These are phyloP conservation scores for Sporothrix phasma DNA, from an alignment of 2,329 filamentous ascomycete species.

Conservation along the genomic window DNA sequence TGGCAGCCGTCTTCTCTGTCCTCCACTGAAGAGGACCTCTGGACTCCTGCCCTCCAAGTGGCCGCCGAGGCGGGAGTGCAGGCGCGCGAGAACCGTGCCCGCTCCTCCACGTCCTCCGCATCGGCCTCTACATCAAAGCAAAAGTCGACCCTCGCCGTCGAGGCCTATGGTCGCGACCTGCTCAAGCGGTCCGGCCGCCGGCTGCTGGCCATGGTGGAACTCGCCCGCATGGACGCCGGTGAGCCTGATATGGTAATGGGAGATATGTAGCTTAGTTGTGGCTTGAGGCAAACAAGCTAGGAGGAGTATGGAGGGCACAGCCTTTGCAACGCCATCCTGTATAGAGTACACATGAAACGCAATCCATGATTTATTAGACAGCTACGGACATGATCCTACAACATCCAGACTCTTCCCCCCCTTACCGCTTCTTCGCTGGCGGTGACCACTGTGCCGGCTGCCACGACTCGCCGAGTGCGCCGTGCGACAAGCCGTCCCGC, in stretches of 20 bases:
- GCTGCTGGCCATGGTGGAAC: conserved; percentile 32
- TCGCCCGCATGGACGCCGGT: conserved; percentile 24
- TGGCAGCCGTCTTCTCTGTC: conserved; percentile 22
- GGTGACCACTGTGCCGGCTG: conserved; percentile 53
- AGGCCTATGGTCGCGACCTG: conserved; percentile 33
- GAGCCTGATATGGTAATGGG: background rate
- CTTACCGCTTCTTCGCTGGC: conserved; percentile 25
- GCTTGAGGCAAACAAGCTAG: too few species aligned
- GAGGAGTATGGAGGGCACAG: background rate
- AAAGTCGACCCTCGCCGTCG: conserved; percentile 22
- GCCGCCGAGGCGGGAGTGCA: conserved; percentile 38
- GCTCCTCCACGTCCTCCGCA: background rate
- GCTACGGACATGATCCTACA: too few species aligned
- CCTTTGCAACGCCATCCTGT: background rate
- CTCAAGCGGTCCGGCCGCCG: conserved; percentile 37
- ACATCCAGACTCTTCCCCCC: too few species aligned
- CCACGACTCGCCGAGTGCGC: conserved; percentile 55
- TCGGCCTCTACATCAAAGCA: conserved; percentile 26
- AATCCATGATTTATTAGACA: background rate
- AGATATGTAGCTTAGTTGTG: background rate
- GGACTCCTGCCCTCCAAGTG: conserved; percentile 28
- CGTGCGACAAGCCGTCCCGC: conserved; percentile 28
- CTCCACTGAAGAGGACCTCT: conserved; percentile 28
- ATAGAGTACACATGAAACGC: background rate
- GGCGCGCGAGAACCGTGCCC: conserved; percentile 38